Evolutionary conservation across 768 basidiomycete genomes (phyloP), one percentile per base, ranked within the genome.

Genomic region (Leucocoprinus sp.): DNA sequence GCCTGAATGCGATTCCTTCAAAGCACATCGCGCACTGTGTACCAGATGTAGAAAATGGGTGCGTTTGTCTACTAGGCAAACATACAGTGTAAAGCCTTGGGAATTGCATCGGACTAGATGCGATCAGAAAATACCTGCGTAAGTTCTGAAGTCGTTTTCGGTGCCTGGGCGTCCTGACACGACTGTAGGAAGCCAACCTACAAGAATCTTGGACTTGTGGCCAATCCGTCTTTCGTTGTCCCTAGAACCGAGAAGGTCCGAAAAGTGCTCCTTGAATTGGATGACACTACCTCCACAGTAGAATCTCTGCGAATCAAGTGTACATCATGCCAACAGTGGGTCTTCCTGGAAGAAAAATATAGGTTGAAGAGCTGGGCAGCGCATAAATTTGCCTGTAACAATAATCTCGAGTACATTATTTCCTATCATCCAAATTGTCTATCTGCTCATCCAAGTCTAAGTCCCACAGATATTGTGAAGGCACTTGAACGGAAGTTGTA

Each of bases 1-100:
- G 52, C 64, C 77, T 4, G 69, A 76, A 38, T 79, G 80, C 49
- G 69, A 69, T 22, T 66, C 68, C 7, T 59, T 82, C 37, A 80
- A 82, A 47, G 69, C 74, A 1, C 71, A 76, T 59, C 68, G 71
- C 7, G 79, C 71, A n/a, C 67, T 69, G 42, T 86, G 84, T 54
- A 70, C 61, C 15, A 64, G 73, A 26, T 86, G 84, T 57, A 61
- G 72, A 31, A 72, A 74, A 49, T 70, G 69, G 60, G 69, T 84
- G 14, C 66, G 69, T 31, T 68, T 86, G 15, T 76, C 79, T 41
- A 64, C 66, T n/a, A 72, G 62, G 52, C 69, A 69, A 50, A 69
- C 71, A 11, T 85, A 80, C 48, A 64, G 71, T 9, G 74, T 83
- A 48, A 69, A 69, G 29, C 72, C 72, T 40, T 85, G 83, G 83